Percentiles rank a stretch among this genome's conserved stretches.
phyloP scores from a whole-genome alignment of 1,284 basidiomycete species.

The Trichosporon coremiiforme region DNA sequence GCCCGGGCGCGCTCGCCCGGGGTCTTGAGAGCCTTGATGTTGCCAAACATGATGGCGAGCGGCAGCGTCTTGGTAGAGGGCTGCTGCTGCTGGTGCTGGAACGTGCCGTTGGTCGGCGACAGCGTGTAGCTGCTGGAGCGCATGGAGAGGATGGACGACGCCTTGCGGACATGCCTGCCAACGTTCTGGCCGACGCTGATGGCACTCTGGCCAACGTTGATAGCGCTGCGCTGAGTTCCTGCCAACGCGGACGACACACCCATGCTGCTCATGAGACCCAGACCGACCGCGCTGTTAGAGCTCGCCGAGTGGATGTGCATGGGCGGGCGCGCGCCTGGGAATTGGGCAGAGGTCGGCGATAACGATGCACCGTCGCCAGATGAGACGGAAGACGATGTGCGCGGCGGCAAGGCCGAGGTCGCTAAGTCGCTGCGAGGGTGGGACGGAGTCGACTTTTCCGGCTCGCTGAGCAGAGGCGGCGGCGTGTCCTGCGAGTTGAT shows the following conservation, averaged over 20 bases:
- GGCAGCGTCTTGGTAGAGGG: conserved; percentile 61
- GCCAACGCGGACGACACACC: conserved; percentile 13
- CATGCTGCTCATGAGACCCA: conserved; percentile 16
- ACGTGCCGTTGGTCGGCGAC: conserved; percentile 30
- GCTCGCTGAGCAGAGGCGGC: conserved; percentile 42
- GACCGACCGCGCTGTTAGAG: conserved; percentile 13
- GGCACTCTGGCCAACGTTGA: not conserved
- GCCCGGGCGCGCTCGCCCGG: conserved; percentile 71
- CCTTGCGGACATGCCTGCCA: conserved; percentile 30
- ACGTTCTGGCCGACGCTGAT: conserved; percentile 20
- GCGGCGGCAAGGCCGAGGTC: conserved; percentile 54
- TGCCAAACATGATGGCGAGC: conserved; percentile 71
- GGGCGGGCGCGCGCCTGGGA: not conserved
- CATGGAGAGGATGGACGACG: conserved; percentile 41
- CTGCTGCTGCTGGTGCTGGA: conserved; percentile 14
- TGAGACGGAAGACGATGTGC: conserved; percentile 25
- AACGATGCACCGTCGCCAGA: conserved; percentile 11
- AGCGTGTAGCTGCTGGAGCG: conserved; percentile 29
- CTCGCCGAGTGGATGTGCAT: conserved; percentile 12
- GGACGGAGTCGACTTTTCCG: conserved; percentile 24
- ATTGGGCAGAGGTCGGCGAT: conserved; percentile 21
- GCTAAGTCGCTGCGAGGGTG: conserved; percentile 28
- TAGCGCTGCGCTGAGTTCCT: not conserved
- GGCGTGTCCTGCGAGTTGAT: conserved; percentile 47
- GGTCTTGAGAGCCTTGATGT: conserved; percentile 66